Evolutionary conservation across 2,329 filamentous ascomycete genomes (phyloP).

Genomic region (Emergomyces pasteurianus): DNA sequence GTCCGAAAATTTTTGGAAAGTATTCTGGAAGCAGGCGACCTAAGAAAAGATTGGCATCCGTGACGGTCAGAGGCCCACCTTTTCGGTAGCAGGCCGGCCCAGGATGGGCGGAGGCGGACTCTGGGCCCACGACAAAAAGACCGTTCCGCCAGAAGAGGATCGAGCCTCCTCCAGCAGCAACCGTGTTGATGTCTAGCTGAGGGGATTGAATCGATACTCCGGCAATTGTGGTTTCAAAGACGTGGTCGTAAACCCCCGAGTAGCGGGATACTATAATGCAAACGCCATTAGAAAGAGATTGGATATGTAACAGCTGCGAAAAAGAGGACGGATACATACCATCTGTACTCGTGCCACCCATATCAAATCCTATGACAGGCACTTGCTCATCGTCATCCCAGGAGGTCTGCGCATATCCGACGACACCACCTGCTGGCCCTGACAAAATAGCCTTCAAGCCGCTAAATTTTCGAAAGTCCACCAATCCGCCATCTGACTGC

Average conservation of each 20-base stretch:
- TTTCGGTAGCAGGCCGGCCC: constrained; percentile 90
- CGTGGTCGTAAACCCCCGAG: constrained; percentile 79
- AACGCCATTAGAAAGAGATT: neutral
- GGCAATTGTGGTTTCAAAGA: constrained; percentile 86
- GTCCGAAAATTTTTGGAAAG: constrained; percentile 92
- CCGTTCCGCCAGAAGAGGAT: constrained; percentile 77
- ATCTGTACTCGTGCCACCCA: constrained; percentile 89
- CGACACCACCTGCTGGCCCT: constrained; percentile 85
- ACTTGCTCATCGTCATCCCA: constrained; percentile 73
- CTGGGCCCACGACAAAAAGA: constrained; percentile 81
- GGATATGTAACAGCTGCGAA: neutral
- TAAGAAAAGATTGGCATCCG: constrained; percentile 81
- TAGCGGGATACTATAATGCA: constrained; percentile 57
- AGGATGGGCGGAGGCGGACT: constrained; percentile 82
- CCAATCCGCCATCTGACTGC: constrained; percentile 72
- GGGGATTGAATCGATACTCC: constrained; percentile 91
- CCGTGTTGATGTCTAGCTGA: constrained; percentile 88
- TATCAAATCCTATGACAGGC: constrained; percentile 89
- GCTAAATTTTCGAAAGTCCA: constrained; percentile 54
- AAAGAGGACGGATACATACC: constrained; percentile 5
- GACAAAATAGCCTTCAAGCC: constrained; percentile 80
- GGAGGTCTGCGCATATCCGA: constrained; percentile 83
- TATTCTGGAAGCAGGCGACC: constrained; percentile 80
- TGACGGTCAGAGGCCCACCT: constrained; percentile 79
- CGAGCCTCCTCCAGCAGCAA: constrained; percentile 66